These are phyloP conservation scores for Penicillium sp. DNA, from an alignment of 2,329 filamentous ascomycete genomes.

Conservation along the genomic window DNA sequence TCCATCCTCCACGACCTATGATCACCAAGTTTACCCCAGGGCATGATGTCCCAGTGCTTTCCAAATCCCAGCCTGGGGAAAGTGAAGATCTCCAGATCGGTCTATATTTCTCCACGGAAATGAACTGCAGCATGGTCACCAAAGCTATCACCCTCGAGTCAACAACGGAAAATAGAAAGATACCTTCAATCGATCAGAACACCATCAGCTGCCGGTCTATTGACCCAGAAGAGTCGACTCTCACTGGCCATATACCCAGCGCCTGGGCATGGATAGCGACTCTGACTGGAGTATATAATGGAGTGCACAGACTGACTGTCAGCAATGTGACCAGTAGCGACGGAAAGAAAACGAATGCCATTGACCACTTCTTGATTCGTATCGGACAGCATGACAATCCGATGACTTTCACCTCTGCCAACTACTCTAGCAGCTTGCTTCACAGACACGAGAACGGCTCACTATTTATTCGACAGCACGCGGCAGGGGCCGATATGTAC, in stretches of 20 bases:
- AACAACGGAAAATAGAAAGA: conserved; percentile 49
- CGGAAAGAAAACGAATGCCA: conserved; percentile 50
- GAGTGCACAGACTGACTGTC: conserved; percentile 60
- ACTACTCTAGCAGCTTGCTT: conserved; percentile 60
- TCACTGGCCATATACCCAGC: conserved; percentile 56
- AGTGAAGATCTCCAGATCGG: conserved; percentile 52
- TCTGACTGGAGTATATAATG: conserved; percentile 59
- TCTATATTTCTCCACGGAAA: conserved; percentile 60
- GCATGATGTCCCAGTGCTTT: conserved; percentile 60
- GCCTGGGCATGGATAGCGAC: conserved; percentile 56
- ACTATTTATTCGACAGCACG: conserved; percentile 58
- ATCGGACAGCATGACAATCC: conserved; percentile 61
- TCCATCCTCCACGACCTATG: conserved; percentile 55
- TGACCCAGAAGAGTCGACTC: conserved; percentile 32
- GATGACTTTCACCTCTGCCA: conserved; percentile 60
- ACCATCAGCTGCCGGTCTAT: conserved; percentile 50
- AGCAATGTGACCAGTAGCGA: conserved; percentile 52
- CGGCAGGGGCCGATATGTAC: conserved; percentile 62
- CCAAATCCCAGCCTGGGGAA: conserved; percentile 43
- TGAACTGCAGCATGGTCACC: conserved; percentile 61
- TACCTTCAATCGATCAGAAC: conserved; percentile 45
- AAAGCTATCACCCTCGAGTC: conserved; percentile 55
- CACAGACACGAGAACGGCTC: conserved; percentile 43
- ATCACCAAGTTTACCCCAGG: conserved; percentile 63
- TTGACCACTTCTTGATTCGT: conserved; percentile 64